Conservation (phyloP, 2,329 filamentous ascomycete species). For the Sclerotinia nivalis region DNA sequence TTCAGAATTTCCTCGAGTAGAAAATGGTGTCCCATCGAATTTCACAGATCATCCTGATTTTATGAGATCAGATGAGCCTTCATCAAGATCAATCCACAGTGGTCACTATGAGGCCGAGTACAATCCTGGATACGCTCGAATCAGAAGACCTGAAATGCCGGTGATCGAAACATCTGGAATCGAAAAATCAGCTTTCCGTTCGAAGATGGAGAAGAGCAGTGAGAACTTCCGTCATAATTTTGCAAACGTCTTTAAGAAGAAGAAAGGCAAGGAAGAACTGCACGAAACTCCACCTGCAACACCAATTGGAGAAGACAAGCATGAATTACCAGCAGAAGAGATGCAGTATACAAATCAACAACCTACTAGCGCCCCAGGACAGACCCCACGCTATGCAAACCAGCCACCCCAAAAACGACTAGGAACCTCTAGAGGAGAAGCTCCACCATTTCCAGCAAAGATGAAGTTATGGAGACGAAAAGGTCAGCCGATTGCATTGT, state of each 20-base stretch:
- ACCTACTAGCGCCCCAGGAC: neutral
- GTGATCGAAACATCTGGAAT: conserved; percentile 23
- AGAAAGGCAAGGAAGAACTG: conserved; percentile 18
- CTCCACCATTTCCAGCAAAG: neutral
- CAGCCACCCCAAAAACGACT: neutral
- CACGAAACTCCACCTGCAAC: conserved; percentile 2
- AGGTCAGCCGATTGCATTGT: neutral
- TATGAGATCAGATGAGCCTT: neutral
- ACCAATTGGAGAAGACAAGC: neutral
- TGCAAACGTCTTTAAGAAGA: conserved; percentile 23
- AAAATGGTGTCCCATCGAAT: neutral
- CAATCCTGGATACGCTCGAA: conserved; percentile 18
- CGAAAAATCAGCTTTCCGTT: conserved; percentile 17
- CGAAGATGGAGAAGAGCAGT: conserved; percentile 21
- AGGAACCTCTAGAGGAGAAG: neutral
- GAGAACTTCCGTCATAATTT: conserved; percentile 20
- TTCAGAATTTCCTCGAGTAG: neutral
- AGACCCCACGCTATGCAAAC: neutral
- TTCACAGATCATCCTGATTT: conserved; percentile 15
- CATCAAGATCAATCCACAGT: conserved; percentile 10
- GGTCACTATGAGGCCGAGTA: neutral
- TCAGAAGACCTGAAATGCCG: conserved; percentile 21
- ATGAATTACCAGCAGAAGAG: conserved; percentile 8
- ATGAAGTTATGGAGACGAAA: conserved; percentile 14
- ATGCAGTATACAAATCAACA: neutral